Percentiles rank a stretch among this genome's conserved stretches.
Conservation (phyloP, 202 grass and related monocot genomes). For the Carex sylvatica region DNA sequence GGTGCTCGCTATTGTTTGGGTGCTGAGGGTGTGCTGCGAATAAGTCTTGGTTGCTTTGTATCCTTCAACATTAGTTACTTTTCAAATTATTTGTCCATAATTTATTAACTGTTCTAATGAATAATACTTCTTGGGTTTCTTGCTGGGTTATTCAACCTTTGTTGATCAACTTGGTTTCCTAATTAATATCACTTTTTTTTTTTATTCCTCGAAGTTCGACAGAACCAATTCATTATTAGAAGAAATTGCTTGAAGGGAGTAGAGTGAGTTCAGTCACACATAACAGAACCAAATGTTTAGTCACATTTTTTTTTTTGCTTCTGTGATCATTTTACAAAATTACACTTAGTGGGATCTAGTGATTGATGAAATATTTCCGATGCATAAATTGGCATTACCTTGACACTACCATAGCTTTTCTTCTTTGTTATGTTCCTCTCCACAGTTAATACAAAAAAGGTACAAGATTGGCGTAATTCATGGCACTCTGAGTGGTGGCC, state of each 20-base stretch:
- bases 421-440: conserved; percentile 96
- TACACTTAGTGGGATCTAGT: neutral
- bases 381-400: conserved; percentile 14
- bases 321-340: neutral
- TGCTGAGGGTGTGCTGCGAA: conserved; percentile 75
- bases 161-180: neutral
- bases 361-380: neutral
- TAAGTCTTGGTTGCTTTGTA: conserved; percentile 96
- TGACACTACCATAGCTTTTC: conserved; percentile 58
- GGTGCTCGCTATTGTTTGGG: conserved; percentile 66
- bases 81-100: neutral
- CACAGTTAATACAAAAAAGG: conserved; percentile 51
- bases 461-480: conserved; percentile 62
- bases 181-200: neutral
- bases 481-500: conserved; percentile 99
- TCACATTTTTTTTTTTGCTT: neutral
- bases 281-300: conserved; percentile 11
- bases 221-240: neutral
- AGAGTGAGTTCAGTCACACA: neutral
- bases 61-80: conserved; percentile 34
- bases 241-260: neutral
- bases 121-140: neutral
- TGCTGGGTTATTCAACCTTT: neutral
- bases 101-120: neutral
- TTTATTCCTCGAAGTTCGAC: neutral